phyloP scores from a whole-genome alignment of 1,139 yeast species.

The Ogataea hybrid region DNA sequence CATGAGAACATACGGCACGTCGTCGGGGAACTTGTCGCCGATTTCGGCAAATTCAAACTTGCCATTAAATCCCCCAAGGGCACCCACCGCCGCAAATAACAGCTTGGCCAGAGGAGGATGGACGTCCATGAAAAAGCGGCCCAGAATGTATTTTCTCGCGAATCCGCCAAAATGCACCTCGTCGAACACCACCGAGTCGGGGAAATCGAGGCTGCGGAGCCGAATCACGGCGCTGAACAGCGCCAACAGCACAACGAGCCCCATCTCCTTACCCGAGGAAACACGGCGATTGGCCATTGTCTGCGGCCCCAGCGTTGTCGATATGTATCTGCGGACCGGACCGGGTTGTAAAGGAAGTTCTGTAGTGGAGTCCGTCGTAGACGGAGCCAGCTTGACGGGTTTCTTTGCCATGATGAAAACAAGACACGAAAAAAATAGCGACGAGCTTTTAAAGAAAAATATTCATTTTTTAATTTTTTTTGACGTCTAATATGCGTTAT shows the following conservation, averaged over 20 bases:
- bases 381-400: constrained; percentile 2
- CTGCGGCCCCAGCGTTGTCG: constrained; percentile 44
- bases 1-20: constrained; percentile 77
- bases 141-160: constrained; percentile 70
- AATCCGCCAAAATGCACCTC: constrained; percentile 86
- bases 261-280: constrained; percentile 35
- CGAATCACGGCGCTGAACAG: constrained; percentile 57
- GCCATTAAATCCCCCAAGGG: constrained; percentile 74
- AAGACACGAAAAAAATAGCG: constrained; percentile 8
- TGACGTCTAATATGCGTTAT: neutral
- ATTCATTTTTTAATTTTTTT: neutral
- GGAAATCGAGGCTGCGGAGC: constrained; percentile 57
- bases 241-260: constrained; percentile 48
- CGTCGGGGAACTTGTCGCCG: constrained; percentile 59
- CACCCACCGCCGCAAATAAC: constrained; percentile 76
- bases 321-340: constrained; percentile 35
- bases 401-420: constrained; percentile 28
- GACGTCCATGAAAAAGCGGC: constrained; percentile 83
- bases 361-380: constrained; percentile 24
- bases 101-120: constrained; percentile 94
- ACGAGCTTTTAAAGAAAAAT: neutral
- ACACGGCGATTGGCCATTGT: constrained; percentile 38
- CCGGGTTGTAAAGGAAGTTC: constrained; percentile 42
- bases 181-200: constrained; percentile 87
- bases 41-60: constrained; percentile 70